A percentile compares a stretch with the other conserved stretches of the same genome.
phyloP scores from a whole-genome alignment of 2,329 filamentous ascomycete species.

The Podosphaera fusca region DNA sequence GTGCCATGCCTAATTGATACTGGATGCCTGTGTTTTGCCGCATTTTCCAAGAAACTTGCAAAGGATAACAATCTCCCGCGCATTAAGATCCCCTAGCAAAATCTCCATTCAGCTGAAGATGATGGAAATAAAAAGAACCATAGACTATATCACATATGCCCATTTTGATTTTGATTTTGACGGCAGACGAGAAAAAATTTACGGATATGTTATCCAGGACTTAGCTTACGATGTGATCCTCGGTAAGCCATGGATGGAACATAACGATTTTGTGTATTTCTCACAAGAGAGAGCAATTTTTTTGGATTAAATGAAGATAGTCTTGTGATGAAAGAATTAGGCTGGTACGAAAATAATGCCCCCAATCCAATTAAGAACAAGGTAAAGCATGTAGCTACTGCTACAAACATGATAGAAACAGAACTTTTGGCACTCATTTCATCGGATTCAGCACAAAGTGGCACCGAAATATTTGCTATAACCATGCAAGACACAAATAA shows the following conservation, averaged over 20 bases:
- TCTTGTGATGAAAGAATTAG: neutral
- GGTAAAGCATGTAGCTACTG: too few species aligned
- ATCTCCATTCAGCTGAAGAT: neutral
- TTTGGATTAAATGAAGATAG: neutral
- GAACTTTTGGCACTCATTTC: neutral
- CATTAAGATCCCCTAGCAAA: too few species aligned
- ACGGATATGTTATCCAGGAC: too few species aligned
- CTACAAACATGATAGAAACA: too few species aligned
- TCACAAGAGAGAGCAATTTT: neutral
- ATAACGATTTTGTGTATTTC: neutral
- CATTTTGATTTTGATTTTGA: neutral
- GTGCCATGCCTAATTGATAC: neutral
- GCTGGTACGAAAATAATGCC: neutral
- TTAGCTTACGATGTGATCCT: neutral
- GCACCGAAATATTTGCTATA: neutral
- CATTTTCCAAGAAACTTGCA: neutral
- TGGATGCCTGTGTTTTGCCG: neutral
- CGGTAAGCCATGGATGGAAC: neutral
- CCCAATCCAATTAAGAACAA: neutral
- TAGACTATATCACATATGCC: neutral
- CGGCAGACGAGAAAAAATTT: too few species aligned
- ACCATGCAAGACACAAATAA: neutral
- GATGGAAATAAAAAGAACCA: neutral
- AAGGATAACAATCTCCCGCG: neutral
- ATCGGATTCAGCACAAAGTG: too few species aligned